Base-by-base conservation (phyloP, 805 yeast species). In the Kodamaea fukazawae region DNA sequence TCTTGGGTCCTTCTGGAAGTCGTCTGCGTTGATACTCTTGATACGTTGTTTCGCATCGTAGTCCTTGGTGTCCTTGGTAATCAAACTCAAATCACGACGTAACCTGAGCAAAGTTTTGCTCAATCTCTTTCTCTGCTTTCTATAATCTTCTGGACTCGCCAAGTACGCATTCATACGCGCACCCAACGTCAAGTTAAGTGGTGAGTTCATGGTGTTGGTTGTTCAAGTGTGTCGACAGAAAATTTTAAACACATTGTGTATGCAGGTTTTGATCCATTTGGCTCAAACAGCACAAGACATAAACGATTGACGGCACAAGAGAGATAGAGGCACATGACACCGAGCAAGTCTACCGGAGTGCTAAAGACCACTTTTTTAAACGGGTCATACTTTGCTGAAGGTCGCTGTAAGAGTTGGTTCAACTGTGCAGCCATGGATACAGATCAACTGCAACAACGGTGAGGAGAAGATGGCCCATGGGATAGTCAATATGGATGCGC, bases 111-210 rank as follows among this genome's bases (percentile, higher is more conserved):
- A 58, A 41, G 76, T 72, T 47, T 78, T 75, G 43, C 81, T 79
- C 40, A 82, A 58, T 49, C 79, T 73, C 38, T 69, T 72, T 55
- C 95, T 81, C 51, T 85, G 83, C 48, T 77, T 79, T 33, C 73
- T 76, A 57, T 65, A 88, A 53, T 89, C 96, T 12, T 74, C 76
- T 1, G 86, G 71, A 3, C 87, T 72, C 49, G 77, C 78, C 40
- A 88, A 70, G 49, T 79, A 76, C 10, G 81, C 80, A 38, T 75
- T 74, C 50, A 75, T 69, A 41, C 96, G 78, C 10, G 71, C 77
- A 10, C 81, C 81, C 41, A 63, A 65, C 1, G 81, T 75, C 39
- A 53, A 45, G 18, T 60, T 57, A 37, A 78, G 57, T 7, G 82
- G 80, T 23, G 66, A 61, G 3, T 76, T 71, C 76, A 72, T 70